Evolutionary conservation across 768 basidiomycete genomes (phyloP).

Genomic region (Trametes sanguinea): DNA sequence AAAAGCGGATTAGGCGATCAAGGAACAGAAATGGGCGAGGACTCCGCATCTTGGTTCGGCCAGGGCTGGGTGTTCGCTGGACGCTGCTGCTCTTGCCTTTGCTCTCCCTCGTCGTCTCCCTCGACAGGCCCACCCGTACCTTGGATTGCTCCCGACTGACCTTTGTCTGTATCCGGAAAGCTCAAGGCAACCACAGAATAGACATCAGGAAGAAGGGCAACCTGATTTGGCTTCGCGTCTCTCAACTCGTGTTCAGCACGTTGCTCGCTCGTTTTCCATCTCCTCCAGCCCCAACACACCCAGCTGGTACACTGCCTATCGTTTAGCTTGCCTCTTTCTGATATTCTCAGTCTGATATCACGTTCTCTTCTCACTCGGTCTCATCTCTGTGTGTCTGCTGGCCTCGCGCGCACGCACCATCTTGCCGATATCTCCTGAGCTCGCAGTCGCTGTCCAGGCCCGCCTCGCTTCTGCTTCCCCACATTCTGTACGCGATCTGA

Average conservation of each 20-base stretch:
- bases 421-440: constrained; percentile 18
- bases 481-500: constrained; percentile 20
- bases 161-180: constrained; percentile 15
- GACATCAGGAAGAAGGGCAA: constrained; percentile 17
- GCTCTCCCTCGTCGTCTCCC: not conserved
- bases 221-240: constrained; percentile 30
- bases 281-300: constrained; percentile 14
- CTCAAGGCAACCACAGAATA: constrained; percentile 12
- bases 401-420: constrained; percentile 9
- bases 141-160: not conserved
- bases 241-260: constrained; percentile 77
- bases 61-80: not conserved
- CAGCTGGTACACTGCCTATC: constrained; percentile 4
- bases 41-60: not conserved
- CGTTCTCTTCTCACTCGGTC: not conserved
- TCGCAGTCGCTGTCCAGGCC: constrained; percentile 1
- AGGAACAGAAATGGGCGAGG: not conserved
- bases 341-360: constrained; percentile 18
- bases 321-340: constrained; percentile 17
- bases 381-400: constrained; percentile 8
- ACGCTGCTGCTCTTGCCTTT: not conserved
- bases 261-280: constrained; percentile 52
- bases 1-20: not conserved
- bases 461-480: constrained; percentile 12
- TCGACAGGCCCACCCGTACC: not conserved